A percentile compares a stretch with the other conserved stretches of the same genome.
phyloP scores from a whole-genome alignment of 2,329 filamentous ascomycete genomes.

The Colletotrichum limetticola region DNA sequence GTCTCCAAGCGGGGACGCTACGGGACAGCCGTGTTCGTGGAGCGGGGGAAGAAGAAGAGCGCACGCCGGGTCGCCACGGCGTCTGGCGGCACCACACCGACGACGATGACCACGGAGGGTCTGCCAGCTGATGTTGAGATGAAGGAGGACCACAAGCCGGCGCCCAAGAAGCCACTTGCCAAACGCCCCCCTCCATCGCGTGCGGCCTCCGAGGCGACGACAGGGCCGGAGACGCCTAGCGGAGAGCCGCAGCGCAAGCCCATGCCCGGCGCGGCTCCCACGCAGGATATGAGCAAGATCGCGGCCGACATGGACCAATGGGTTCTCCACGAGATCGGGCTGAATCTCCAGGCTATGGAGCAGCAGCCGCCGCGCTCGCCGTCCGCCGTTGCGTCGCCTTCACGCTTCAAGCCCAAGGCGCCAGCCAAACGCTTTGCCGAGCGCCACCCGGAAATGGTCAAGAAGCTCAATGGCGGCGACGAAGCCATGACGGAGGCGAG shows the following conservation, averaged over 20 bases:
- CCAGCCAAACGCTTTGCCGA: slow-evolving; percentile 66
- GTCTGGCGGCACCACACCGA: slow-evolving; percentile 43
- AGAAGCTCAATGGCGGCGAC: slow-evolving; percentile 40
- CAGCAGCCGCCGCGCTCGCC: slow-evolving; percentile 42
- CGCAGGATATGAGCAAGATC: slow-evolving; percentile 60
- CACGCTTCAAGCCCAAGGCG: slow-evolving; percentile 66
- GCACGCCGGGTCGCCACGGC: not conserved
- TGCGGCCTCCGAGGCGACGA: not conserved
- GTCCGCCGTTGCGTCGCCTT: slow-evolving; percentile 34
- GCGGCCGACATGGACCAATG: slow-evolving; percentile 68
- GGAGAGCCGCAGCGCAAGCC: slow-evolving; percentile 28
- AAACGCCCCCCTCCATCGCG: slow-evolving; percentile 14
- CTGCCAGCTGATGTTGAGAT: not conserved
- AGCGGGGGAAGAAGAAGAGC: slow-evolving; percentile 57
- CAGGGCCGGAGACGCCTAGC: not conserved
- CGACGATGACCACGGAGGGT: not conserved
- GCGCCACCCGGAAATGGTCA: slow-evolving; percentile 59
- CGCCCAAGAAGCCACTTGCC: slow-evolving; percentile 30
- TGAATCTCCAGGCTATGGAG: slow-evolving; percentile 60
- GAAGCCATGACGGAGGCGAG: slow-evolving; percentile 52
- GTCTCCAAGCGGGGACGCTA: slow-evolving; percentile 54
- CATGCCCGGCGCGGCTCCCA: slow-evolving; percentile 45
- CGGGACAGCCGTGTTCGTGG: slow-evolving; percentile 65
- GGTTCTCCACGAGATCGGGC: slow-evolving; percentile 67
- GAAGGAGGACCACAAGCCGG: not conserved